These are phyloP conservation scores for Myochromella boudieri DNA, from an alignment of 768 basidiomycete genomes.

Conservation along the genomic window DNA sequence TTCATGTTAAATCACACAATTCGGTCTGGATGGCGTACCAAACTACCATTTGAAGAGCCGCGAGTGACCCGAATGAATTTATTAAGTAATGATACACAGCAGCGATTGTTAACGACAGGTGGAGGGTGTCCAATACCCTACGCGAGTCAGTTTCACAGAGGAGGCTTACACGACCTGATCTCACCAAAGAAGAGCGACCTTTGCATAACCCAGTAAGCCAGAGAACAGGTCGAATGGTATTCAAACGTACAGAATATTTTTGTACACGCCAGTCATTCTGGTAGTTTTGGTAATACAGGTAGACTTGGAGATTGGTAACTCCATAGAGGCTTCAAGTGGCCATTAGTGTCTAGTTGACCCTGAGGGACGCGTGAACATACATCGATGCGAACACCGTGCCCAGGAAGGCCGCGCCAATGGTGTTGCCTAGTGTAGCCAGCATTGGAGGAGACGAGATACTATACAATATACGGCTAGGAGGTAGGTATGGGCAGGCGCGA, in stretches of 20 bases:
- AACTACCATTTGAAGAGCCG: slow-evolving; percentile 12
- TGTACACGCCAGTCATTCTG: slow-evolving; percentile 21
- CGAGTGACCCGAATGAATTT: slow-evolving; percentile 20
- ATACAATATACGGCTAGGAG: no score
- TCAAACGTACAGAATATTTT: slow-evolving; percentile 21
- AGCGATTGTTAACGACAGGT: slow-evolving; percentile 23
- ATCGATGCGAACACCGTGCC: slow-evolving; percentile 26
- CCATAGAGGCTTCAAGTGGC: slow-evolving; percentile 16
- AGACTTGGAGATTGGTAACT: slow-evolving; percentile 23
- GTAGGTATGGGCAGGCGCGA: neutral
- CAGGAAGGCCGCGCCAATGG: slow-evolving; percentile 28
- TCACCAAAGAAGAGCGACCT: slow-evolving; percentile 24
- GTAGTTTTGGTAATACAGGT: slow-evolving; percentile 23
- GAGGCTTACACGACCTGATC: neutral
- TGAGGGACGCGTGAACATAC: slow-evolving; percentile 17
- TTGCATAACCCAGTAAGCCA: neutral
- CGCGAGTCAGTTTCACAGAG: neutral
- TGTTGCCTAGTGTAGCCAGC: slow-evolving; percentile 22
- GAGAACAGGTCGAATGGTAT: neutral
- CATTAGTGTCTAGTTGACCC: neutral
- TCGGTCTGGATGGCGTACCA: slow-evolving; percentile 6
- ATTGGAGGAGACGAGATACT: neutral
- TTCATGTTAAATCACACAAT: neutral
- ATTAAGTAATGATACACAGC: slow-evolving; percentile 30
- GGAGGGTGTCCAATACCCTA: slow-evolving; percentile 24